Evolutionary conservation across 2,329 filamentous ascomycete genomes (phyloP).

Genomic region (Paramyrothecium sp.): DNA sequence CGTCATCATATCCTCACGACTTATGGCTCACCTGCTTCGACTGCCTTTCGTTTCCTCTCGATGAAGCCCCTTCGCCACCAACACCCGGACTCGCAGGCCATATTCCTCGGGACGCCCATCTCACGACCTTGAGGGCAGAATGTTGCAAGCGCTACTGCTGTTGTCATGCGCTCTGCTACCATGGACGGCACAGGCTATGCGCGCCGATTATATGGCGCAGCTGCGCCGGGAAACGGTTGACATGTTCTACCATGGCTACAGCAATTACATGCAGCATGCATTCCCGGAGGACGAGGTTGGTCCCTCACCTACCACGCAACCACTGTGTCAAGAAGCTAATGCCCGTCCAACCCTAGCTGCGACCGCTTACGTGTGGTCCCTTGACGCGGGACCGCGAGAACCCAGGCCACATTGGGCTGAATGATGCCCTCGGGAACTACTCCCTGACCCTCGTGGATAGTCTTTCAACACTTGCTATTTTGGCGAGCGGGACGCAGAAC

Average conservation of each 20-base stretch:
- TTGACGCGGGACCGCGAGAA: conserved; percentile 81
- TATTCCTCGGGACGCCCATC: conserved; percentile 10
- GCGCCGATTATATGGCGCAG: conserved; percentile 50
- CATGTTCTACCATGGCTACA: conserved; percentile 96
- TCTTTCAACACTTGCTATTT: conserved; percentile 86
- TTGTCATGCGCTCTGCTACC: conserved; percentile 29
- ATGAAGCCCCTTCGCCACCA: conserved; percentile 21
- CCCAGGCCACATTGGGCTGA: conserved; percentile 78
- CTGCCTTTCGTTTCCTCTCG: conserved; percentile 5
- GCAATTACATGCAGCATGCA: conserved; percentile 90
- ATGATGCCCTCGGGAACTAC: conserved; percentile 96
- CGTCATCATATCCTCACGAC: background rate
- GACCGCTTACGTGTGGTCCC: conserved; percentile 80
- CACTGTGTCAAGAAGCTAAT: conserved; percentile 4
- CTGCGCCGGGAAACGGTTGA: conserved; percentile 62
- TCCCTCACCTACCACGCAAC: conserved; percentile 1
- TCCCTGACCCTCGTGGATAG: conserved; percentile 94
- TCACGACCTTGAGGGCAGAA: conserved; percentile 21
- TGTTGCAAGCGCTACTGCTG: conserved; percentile 23
- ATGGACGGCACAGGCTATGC: conserved; percentile 51
- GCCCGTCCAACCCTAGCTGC: conserved; percentile 52
- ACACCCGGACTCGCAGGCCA: conserved; percentile 16
- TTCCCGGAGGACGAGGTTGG: conserved; percentile 89
- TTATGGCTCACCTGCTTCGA: background rate
- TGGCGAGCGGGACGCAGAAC: conserved; percentile 68